A percentile compares a stretch with the other conserved stretches of the same genome.
Evolutionary conservation across 1,284 basidiomycete species (phyloP).

Genomic region (Trichosporon sp.): DNA sequence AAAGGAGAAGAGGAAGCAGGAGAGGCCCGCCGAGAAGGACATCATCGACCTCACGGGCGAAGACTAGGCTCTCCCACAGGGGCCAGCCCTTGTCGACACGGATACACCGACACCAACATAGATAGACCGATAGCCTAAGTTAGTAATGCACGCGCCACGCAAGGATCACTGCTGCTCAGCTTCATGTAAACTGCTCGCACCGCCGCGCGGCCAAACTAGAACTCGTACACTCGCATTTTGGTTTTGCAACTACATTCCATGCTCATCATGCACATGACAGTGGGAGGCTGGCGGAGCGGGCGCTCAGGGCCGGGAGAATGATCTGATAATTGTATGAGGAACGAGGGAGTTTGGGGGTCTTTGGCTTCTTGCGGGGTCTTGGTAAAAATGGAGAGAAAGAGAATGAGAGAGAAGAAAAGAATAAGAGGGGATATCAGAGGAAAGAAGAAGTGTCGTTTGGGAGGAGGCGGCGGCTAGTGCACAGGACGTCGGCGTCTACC

Average conservation of each 20-base stretch:
- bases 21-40: neutral
- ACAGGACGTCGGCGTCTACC: slow-evolving; percentile 9
- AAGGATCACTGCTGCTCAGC: neutral
- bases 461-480: neutral
- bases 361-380: neutral
- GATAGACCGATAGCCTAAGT: neutral
- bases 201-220: neutral
- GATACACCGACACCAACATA: neutral
- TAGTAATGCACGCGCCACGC: neutral
- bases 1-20: neutral
- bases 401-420: neutral
- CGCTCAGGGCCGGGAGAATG: neutral
- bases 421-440: neutral
- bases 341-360: neutral
- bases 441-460: neutral
- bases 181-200: too few relatives aligned
- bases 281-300: neutral
- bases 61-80: neutral
- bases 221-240: slow-evolving; percentile 1
- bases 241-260: slow-evolving; percentile 13
- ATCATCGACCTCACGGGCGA: slow-evolving; percentile 2
- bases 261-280: slow-evolving; percentile 19
- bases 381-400: neutral
- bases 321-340: slow-evolving; percentile 5
- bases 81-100: too few relatives aligned